Percentiles rank a stretch among this genome's conserved stretches.
phyloP scores from a whole-genome alignment of 805 yeast genomes.

The Kluyveromyces nonfermentans region DNA sequence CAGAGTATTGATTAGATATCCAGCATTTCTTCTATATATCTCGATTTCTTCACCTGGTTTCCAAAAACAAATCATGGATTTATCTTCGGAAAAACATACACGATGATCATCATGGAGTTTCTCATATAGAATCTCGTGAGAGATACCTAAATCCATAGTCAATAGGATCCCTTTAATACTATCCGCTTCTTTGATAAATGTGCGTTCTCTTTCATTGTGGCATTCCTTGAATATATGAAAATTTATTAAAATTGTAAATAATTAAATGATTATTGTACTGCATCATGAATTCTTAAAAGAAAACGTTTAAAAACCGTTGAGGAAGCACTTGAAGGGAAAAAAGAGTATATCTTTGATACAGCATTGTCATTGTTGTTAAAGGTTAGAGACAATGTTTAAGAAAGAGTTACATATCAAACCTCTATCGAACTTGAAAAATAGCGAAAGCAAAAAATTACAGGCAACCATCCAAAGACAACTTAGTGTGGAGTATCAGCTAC shows the following conservation, averaged over 20 bases:
- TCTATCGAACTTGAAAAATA: conserved; percentile 67
- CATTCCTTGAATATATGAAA: not conserved
- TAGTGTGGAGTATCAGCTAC: conserved; percentile 38
- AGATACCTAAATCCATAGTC: not conserved
- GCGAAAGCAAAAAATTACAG: conserved; percentile 51
- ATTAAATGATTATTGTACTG: too few relatives aligned
- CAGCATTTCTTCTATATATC: not conserved
- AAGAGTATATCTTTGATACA: not conserved
- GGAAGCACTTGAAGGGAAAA: not conserved
- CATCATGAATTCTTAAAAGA: too few relatives aligned
- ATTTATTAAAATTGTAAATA: too few relatives aligned
- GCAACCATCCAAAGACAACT: conserved; percentile 32
- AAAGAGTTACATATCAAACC: conserved; percentile 50
- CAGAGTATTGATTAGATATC: not conserved
- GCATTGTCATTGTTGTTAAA: not conserved
- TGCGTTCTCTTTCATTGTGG: not conserved
- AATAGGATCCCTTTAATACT: too few relatives aligned
- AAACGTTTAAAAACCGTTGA: too few relatives aligned
- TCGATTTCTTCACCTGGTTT: not conserved
- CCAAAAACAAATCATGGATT: conserved; percentile 2
- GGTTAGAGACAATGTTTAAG: conserved; percentile 20
- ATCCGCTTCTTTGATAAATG: too few relatives aligned
- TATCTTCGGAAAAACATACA: not conserved
- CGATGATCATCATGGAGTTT: not conserved
- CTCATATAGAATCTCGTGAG: not conserved